Percentiles rank a stretch among this genome's conserved stretches.
These are phyloP conservation scores for Rutstroemia sp. DNA, from an alignment of 2,329 filamentous ascomycete genomes.

Conservation along the genomic window DNA sequence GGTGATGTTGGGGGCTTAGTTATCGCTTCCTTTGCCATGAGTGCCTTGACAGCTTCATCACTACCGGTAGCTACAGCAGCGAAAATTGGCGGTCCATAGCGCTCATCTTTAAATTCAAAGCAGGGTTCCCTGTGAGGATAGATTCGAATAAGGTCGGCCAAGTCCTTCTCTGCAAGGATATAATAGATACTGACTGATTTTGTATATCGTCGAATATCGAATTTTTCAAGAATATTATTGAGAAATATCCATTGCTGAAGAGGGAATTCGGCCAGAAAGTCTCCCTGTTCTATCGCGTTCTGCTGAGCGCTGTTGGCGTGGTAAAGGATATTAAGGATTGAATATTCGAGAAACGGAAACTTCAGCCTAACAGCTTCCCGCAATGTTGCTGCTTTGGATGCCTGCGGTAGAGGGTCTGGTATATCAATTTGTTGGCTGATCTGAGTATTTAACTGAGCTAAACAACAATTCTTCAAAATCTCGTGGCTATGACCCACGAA, in stretches of 20 bases:
- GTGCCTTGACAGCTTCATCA: slow-evolving; percentile 21
- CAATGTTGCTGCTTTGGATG: slow-evolving; percentile 10
- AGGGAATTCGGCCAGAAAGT: slow-evolving; percentile 30
- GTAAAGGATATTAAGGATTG: slow-evolving; percentile 32
- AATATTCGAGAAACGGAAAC: slow-evolving; percentile 42
- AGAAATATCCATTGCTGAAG: slow-evolving; percentile 27
- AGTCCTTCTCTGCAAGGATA: slow-evolving; percentile 30
- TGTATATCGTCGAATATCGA: slow-evolving; percentile 23
- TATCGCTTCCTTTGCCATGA: slow-evolving; percentile 18
- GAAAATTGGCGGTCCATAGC: slow-evolving; percentile 31
- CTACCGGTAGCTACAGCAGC: slow-evolving; percentile 30
- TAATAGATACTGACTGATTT: slow-evolving; percentile 28
- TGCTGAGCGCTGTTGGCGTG: slow-evolving; percentile 35
- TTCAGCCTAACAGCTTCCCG: slow-evolving; percentile 16
- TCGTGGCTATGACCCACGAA: slow-evolving; percentile 21
- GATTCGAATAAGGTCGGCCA: slow-evolving; percentile 25
- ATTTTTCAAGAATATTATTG: slow-evolving; percentile 28
- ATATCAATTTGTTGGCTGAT: slow-evolving; percentile 13
- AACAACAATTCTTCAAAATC: slow-evolving; percentile 20
- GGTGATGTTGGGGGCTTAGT: slow-evolving; percentile 1
- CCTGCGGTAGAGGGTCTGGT: slow-evolving; percentile 8
- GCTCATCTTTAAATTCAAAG: slow-evolving; percentile 24
- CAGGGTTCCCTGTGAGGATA: slow-evolving; percentile 14
- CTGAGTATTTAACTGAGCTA: slow-evolving; percentile 17
- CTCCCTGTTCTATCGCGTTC: slow-evolving; percentile 26